Base-by-base conservation (phyloP, 2,329 filamentous ascomycete species). In the Scopulariopsis brevicaulis region DNA sequence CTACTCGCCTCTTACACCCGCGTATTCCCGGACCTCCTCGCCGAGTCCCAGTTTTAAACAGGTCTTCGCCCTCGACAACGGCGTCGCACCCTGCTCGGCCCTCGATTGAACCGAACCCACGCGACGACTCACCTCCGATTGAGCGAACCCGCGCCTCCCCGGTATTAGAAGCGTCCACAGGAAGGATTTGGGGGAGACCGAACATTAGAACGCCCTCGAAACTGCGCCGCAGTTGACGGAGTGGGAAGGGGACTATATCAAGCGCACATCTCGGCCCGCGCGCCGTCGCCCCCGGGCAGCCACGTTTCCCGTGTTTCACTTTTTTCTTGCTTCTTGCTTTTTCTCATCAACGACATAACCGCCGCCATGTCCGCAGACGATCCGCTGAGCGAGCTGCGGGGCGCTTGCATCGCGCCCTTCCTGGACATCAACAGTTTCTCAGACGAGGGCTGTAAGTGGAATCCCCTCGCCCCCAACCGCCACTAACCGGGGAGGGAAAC, bases 401-500 rank as follows among this genome's bases (percentile, higher is more conserved):
- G 54, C 22, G 46, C 54, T 24, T 62, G 61, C 51, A 51, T 55
- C 2, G 57, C 56, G 15, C 61, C 61, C 8, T 62, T 62, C 57
- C 61, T 60, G 52, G 59, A 60, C 55, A 28, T 50, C 6, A 52
- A 50, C 22, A 59, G 52, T 10, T 61, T 61, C 32, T 53, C 58
- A 18, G 56, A 54, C 20, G 60, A 61, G 12, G 60, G 60, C 53
- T 59, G 61, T 62, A 62, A 61, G 61, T 61, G 18, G 10, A 24
- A 43, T 15, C 8, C 46, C 46, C 18, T 6, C 46, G 4, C n/a
- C 8, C 12, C 12, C 14, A n/a, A 15, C 12, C 37, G 25, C 54
- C 37, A 35, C 61, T 43, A n/a, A 10, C 50, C 53, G 14, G 10
- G 12, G 6, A 14, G 53, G 25, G 15, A 55, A 74, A 74, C 62